phyloP scores from a whole-genome alignment of 371 early-diverging fungal genomes.

The Chytridiales sp. region DNA sequence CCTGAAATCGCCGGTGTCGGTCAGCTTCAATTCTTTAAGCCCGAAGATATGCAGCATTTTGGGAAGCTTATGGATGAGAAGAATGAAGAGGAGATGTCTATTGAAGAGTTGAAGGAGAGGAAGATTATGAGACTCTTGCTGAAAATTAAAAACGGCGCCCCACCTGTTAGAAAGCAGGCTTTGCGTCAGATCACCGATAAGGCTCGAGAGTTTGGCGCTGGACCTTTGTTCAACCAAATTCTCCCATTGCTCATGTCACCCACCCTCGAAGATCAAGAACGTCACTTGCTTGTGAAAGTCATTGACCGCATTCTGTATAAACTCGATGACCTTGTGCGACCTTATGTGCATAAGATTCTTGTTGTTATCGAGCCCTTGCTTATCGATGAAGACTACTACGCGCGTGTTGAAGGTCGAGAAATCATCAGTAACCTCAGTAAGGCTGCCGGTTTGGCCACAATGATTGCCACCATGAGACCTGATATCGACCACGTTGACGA shows the following conservation, averaged over 20 bases:
- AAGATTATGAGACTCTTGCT: slow-evolving; percentile 93
- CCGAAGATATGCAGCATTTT: slow-evolving; percentile 96
- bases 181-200: slow-evolving; percentile 93
- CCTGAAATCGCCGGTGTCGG: slow-evolving; percentile 90
- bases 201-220: slow-evolving; percentile 94
- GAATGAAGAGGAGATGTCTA: slow-evolving; percentile 78
- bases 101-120: slow-evolving; percentile 90
- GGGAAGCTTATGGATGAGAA: slow-evolving; percentile 83
- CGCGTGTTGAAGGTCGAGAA: slow-evolving; percentile 96
- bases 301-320: slow-evolving; percentile 95
- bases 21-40: slow-evolving; percentile 90
- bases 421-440: slow-evolving; percentile 96
- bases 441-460: slow-evolving; percentile 96
- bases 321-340: slow-evolving; percentile 92
- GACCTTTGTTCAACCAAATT: slow-evolving; percentile 93
- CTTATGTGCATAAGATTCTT: slow-evolving; percentile 95
- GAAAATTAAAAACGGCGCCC: slow-evolving; percentile 97
- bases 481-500: slow-evolving; percentile 98
- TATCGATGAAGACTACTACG: slow-evolving; percentile 97
- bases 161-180: slow-evolving; percentile 90
- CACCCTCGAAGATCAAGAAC: slow-evolving; percentile 95
- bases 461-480: slow-evolving; percentile 98
- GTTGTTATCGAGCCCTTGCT: slow-evolving; percentile 97
- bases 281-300: slow-evolving; percentile 92
- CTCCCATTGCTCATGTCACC: slow-evolving; percentile 96